Base-by-base conservation (phyloP, 1,284 basidiomycete species). In the Sporisorium iseilematis-ciliati region DNA sequence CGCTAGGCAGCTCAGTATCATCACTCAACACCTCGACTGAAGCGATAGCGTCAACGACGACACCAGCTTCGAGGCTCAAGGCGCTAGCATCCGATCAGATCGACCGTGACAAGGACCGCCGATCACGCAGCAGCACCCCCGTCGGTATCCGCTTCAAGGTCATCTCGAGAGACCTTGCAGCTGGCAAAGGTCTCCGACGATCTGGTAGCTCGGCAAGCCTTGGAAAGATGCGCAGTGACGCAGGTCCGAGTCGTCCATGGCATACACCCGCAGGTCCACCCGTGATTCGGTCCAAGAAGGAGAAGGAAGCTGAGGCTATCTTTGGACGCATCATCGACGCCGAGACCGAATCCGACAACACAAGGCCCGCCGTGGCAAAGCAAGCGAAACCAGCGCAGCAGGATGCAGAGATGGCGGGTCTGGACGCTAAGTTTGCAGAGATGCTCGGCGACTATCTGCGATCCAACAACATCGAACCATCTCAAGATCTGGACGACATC, bases 371-470 rank as follows among this genome's bases (percentile, higher is more conserved):
- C 7, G 10, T 25, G 10, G 3, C 18, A 35, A 48, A 35, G 26
- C 63, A 54, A 23, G 18, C 16, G 26, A 49, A 54, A 52, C 31
- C 54, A 1, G 21, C 14, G 11, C 55, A 53, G 38, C 41, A 60
- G 41, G 72, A 78, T 31, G 50, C 21, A 4, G 76, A 78, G 23
- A 77, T 79, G 75, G 78, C 61, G 10, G 61, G 58, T 1, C 63
- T 80, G 5, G 76, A 77, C 38, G 57, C 72, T n/a, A 71, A 71
- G n/a, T 80, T 80, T 31, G 75, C 75, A 16, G 69, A 73, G 40
- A 65, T 80, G 72, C 73, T 80, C 7, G 76, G 75, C 12, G 69
- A 78, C 40, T 77, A 80, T 51, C 45, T 80, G 26, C 56, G 71
- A 18, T 70, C 61, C 11, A 77, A 75, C 51, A 65, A 79, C 45